A percentile compares a stretch with the other conserved stretches of the same genome.
Evolutionary conservation across 164 flowering plant species (phyloP).

Genomic region (Kingdonia uniflora): DNA sequence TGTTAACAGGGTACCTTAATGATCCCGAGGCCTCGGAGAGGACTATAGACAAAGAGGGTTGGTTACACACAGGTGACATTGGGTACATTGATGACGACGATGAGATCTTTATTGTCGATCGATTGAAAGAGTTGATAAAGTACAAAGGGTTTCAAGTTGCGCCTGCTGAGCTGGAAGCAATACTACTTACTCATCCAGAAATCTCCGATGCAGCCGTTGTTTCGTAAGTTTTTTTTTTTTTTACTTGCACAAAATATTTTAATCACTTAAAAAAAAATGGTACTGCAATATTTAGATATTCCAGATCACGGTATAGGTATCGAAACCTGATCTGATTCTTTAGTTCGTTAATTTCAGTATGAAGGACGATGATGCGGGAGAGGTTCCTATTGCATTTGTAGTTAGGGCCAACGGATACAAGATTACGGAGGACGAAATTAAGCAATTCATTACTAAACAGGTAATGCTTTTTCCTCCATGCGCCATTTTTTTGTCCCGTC

Average conservation of each 20-base stretch:
- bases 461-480: too few relatives aligned
- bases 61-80: constrained; percentile 92
- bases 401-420: constrained; percentile 65
- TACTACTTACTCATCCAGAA: constrained; percentile 52
- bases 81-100: constrained; percentile 84
- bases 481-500: too few relatives aligned
- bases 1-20: constrained; percentile 61
- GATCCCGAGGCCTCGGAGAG: constrained; percentile 62
- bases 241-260: neutral
- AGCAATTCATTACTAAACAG: constrained; percentile 70
- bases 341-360: constrained; percentile 30
- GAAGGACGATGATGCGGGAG: constrained; percentile 85
- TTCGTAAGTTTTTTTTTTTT: constrained; percentile 41
- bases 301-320: neutral
- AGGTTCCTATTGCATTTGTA: constrained; percentile 86
- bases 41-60: constrained; percentile 83
- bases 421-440: constrained; percentile 73
- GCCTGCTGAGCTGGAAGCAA: constrained; percentile 92
- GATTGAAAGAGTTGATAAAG: constrained; percentile 83
- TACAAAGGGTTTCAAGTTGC: constrained; percentile 96
- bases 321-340: too few relatives aligned
- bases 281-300: neutral
- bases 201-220: constrained; percentile 90
- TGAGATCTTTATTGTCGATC: constrained; percentile 84
- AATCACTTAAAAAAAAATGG: too few relatives aligned